Evolutionary conservation across 2,329 filamentous ascomycete genomes (phyloP), one percentile per base, ranked within the genome.

Genomic region (Akanthomyces uredinophilus): DNA sequence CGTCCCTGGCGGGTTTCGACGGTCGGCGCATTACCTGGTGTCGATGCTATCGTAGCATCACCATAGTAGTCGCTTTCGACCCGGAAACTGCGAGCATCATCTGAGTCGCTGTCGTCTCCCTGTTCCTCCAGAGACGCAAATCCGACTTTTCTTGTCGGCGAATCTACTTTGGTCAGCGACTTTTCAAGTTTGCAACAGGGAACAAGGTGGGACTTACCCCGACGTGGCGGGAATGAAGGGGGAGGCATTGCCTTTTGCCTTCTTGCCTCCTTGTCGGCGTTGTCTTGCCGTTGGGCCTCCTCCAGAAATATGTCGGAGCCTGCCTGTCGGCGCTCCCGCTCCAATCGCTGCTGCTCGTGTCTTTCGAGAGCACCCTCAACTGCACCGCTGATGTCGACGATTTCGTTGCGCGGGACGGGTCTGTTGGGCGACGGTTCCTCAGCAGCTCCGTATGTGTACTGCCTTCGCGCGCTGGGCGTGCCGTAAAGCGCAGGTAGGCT

Each of bases 381-480:
- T 8, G 72, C 74, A 51, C 64, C 68, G 57, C 67, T 67, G 20
- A 75, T 63, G 32, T 67, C 71, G 60, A 64, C 64, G 58, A 52
- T 63, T 54, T 63, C 68, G 65, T 41, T 64, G 4, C 62, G 51
- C n/a, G 49, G 60, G 27, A 63, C 43, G 5, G 67, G 66, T 11
- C 67, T 64, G 39, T 64, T 58, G 22, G 70, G 70, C 20, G 66
- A 65, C 2, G 75, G 75, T 55, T 77, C 75, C 35, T 65, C 70
- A n/a, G 62, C 72, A 39, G 75, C 72, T 39, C 75, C 75, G 65
- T 77, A 77, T 1, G 73, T 70, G 61, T 76, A 77, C 63, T 76
- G 74, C 44, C 74, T 69, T 35, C 74, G 68, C 13, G 73, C 69
- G 50, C 73, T 75, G 5, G 75, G 73, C 0, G 75, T 75, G 4